phyloP scores from a whole-genome alignment of 495 filamentous ascomycete species.

The Umbilicaria muhlenbergii region DNA sequence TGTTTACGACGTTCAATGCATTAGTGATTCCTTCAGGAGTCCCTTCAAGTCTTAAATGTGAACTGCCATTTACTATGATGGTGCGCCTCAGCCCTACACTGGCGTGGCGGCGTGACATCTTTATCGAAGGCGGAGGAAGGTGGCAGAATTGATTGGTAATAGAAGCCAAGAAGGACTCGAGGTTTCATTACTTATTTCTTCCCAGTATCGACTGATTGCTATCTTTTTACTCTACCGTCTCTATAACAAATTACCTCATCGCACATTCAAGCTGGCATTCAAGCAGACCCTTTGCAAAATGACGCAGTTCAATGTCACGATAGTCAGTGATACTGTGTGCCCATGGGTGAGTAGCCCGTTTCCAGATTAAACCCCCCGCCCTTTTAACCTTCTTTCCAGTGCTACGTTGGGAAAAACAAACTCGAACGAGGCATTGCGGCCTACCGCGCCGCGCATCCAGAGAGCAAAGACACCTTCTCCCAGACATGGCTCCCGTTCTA shows the following conservation, averaged over 20 bases:
- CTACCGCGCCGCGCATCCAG: slow-evolving; percentile 43
- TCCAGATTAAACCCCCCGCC: neutral
- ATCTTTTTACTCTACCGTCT: neutral
- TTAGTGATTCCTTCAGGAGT: too few species aligned
- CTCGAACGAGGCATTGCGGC: slow-evolving; percentile 50
- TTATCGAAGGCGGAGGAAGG: too few species aligned
- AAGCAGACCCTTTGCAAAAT: slow-evolving; percentile 25
- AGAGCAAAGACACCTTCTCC: slow-evolving; percentile 46
- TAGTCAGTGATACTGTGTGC: slow-evolving; percentile 64
- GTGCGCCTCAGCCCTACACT: too few species aligned
- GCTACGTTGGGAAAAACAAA: slow-evolving; percentile 69
- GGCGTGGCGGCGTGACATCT: too few species aligned
- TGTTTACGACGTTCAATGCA: too few species aligned
- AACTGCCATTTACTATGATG: too few species aligned
- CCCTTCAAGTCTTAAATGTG: too few species aligned
- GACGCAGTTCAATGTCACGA: slow-evolving; percentile 63
- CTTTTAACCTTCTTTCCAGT: slow-evolving; percentile 26
- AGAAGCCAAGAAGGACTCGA: neutral
- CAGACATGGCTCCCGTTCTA: slow-evolving; percentile 68
- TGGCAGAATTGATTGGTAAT: too few species aligned
- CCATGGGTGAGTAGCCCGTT: slow-evolving; percentile 38
- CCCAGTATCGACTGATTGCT: neutral
- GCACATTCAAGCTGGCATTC: slow-evolving; percentile 5
- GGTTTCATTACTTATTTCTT: neutral
- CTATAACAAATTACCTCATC: neutral